phyloP scores from a whole-genome alignment of 176 grass and related monocot genomes.

The Bonia amplexicaulis region DNA sequence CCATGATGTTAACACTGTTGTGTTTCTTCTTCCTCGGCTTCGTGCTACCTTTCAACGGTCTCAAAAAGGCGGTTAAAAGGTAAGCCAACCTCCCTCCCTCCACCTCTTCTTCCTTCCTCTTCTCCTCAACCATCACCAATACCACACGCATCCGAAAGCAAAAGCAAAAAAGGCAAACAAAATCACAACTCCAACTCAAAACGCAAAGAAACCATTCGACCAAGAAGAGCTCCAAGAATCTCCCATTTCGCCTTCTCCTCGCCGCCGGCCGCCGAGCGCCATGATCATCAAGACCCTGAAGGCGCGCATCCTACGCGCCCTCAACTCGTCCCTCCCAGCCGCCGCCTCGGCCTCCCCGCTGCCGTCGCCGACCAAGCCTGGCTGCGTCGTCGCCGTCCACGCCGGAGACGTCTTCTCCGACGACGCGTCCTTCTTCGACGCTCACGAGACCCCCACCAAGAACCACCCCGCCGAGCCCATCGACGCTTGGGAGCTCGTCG shows the following conservation, averaged over 20 bases:
- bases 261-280: neutral
- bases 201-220: neutral
- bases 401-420: slow-evolving; percentile 33
- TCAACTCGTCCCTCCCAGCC: slow-evolving; percentile 30
- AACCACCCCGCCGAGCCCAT: neutral
- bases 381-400: neutral
- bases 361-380: slow-evolving; percentile 38
- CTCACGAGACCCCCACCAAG: slow-evolving; percentile 22
- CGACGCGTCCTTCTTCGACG: slow-evolving; percentile 38
- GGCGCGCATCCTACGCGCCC: slow-evolving; percentile 44
- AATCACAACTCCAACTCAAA: neutral
- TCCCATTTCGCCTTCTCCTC: neutral
- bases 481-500: slow-evolving; percentile 23
- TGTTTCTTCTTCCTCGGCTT: neutral
- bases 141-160: slow-evolving; percentile 36
- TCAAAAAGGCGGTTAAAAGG: slow-evolving; percentile 26
- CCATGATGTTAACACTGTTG: too few species aligned
- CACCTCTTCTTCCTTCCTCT: neutral
- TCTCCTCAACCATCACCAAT: slow-evolving; percentile 27
- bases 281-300: slow-evolving; percentile 55
- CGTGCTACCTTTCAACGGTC: neutral
- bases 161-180: neutral
- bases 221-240: neutral
- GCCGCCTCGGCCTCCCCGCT: slow-evolving; percentile 9
- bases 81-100: neutral